A percentile compares a stretch with the other conserved stretches of the same genome.
Evolutionary conservation across 2,329 filamentous ascomycete genomes (phyloP).

Genomic region (Alternaria arborescens): DNA sequence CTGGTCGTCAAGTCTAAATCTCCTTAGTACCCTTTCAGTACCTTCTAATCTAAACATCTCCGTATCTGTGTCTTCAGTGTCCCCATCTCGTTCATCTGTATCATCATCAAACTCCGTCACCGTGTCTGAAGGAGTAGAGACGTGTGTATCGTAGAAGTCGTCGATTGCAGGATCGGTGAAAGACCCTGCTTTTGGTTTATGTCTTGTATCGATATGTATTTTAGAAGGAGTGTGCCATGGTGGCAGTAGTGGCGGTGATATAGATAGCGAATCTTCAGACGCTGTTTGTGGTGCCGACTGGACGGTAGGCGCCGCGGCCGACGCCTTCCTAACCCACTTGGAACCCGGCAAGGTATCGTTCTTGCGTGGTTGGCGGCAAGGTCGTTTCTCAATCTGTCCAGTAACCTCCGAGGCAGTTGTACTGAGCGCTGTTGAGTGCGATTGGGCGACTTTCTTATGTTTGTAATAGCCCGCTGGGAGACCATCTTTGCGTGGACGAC

Average conservation of each 20-base stretch:
- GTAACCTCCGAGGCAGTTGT: neutral
- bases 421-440: neutral
- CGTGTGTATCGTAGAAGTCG: neutral
- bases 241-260: neutral
- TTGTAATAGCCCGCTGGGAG: conserved; percentile 1
- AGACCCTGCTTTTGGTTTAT: neutral
- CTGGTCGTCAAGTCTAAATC: neutral
- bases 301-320: neutral
- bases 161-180: neutral
- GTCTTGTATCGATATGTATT: rapidly evolving
- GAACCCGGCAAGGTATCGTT: neutral
- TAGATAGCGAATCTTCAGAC: neutral
- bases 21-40: neutral
- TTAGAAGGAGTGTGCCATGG: neutral
- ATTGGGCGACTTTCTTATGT: neutral
- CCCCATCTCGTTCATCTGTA: neutral
- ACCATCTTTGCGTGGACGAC: conserved; percentile 3
- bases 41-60: neutral
- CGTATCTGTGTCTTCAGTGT: neutral
- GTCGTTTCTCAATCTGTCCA: neutral
- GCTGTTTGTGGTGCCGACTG: neutral
- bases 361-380: neutral
- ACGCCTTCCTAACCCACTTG: neutral
- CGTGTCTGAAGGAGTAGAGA: neutral
- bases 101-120: neutral